phyloP scores from a whole-genome alignment of 1,284 basidiomycete species.

The Trichosporon asahii region DNA sequence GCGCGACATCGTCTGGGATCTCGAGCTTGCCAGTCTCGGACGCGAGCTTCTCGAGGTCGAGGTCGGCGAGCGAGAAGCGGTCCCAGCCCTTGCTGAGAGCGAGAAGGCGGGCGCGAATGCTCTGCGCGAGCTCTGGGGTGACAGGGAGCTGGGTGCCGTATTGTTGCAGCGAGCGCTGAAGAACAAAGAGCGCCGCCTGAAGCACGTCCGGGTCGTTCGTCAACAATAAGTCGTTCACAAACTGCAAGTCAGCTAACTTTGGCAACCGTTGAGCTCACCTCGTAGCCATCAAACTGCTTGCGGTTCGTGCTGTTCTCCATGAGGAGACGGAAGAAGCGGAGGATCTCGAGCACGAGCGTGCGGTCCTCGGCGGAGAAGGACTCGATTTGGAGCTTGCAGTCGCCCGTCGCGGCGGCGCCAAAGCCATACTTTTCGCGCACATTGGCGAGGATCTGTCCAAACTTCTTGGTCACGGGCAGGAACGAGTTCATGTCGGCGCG shows the following conservation, averaged over 20 bases:
- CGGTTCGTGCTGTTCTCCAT: conserved; percentile 97
- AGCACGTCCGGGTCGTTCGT: conserved; percentile 88
- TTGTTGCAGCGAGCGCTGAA: conserved; percentile 90
- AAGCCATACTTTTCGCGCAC: conserved; percentile 71
- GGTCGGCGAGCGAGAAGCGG: conserved; percentile 39
- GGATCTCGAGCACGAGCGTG: conserved; percentile 71
- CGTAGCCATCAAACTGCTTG: conserved; percentile 94
- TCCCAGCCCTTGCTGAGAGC: conserved; percentile 42
- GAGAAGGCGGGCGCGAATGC: conserved; percentile 47
- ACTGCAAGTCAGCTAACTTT: conserved; percentile 12
- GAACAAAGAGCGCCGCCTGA: conserved; percentile 74
- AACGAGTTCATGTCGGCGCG: conserved; percentile 96
- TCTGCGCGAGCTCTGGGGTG: conserved; percentile 58
- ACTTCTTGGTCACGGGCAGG: conserved; percentile 92
- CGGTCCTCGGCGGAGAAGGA: conserved; percentile 75
- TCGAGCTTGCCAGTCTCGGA: conserved; percentile 16
- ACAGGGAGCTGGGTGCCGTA: conserved; percentile 74
- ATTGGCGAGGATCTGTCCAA: conserved; percentile 81
- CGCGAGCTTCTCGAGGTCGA: conserved; percentile 52
- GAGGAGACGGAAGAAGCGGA: conserved; percentile 82
- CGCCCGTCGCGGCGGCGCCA: conserved; percentile 14
- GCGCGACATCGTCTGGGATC: conserved; percentile 24
- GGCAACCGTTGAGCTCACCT: conserved; percentile 61
- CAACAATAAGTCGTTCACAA: conserved; percentile 71
- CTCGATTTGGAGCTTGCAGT: conserved; percentile 62